These are phyloP conservation scores for Myriosclerotinia scirpicola DNA, from an alignment of 2,329 filamentous ascomycete genomes.

Conservation along the genomic window DNA sequence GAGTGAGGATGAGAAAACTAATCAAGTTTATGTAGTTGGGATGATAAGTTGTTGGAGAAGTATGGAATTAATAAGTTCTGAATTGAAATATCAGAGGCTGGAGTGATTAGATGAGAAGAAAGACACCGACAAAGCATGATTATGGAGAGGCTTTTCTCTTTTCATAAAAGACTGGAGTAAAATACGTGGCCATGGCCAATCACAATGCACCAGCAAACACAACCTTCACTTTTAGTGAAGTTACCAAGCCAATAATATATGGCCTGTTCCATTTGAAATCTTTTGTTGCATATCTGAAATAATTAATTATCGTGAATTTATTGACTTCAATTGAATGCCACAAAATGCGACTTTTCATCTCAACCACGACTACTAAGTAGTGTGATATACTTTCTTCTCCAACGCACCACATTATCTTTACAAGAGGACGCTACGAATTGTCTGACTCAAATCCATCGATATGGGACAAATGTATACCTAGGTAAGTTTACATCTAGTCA, in stretches of 20 bases:
- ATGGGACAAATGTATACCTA: slow-evolving; percentile 25
- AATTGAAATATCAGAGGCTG: not conserved
- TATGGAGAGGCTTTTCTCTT: not conserved
- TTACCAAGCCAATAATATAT: not conserved
- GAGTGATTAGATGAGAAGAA: not conserved
- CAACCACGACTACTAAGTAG: not conserved
- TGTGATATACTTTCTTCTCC: not conserved
- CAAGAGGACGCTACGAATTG: not conserved
- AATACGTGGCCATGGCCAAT: slow-evolving; percentile 1
- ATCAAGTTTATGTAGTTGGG: slow-evolving; percentile 49
- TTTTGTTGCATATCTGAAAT: slow-evolving; percentile 16
- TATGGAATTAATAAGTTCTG: slow-evolving; percentile 46
- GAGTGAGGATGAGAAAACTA: slow-evolving; percentile 13
- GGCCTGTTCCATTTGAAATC: not conserved
- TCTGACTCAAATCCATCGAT: slow-evolving; percentile 21
- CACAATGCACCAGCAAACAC: slow-evolving; percentile 4
- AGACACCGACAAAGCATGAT: not conserved
- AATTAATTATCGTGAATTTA: slow-evolving; percentile 7
- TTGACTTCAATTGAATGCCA: slow-evolving; percentile 1
- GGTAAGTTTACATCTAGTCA: slow-evolving; percentile 24
- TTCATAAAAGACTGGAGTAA: slow-evolving; percentile 26
- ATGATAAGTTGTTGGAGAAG: slow-evolving; percentile 51
- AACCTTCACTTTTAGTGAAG: slow-evolving; percentile 9
- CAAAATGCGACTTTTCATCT: not conserved
- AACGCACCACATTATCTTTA: slow-evolving; percentile 12